Percentiles rank a stretch among this genome's conserved stretches.
Evolutionary conservation across 2,329 filamentous ascomycete genomes (phyloP).

Genomic region (Aspergillus caelatus): DNA sequence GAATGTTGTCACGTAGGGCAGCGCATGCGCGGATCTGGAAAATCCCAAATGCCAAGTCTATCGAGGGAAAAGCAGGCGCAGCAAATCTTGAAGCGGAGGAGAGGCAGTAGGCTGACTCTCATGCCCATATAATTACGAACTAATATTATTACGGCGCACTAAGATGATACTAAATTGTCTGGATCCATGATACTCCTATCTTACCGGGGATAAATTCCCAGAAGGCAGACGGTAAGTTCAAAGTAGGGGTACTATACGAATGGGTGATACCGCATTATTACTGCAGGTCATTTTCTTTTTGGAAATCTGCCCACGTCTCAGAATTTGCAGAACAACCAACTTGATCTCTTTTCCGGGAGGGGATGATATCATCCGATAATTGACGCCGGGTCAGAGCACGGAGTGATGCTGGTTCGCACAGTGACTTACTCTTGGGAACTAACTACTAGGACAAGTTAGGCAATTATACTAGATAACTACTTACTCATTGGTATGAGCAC

Average conservation of each 20-base stretch:
- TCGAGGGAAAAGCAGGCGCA: slow-evolving; percentile 15
- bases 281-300: slow-evolving; percentile 9
- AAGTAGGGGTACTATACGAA: neutral
- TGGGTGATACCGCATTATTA: slow-evolving; percentile 15
- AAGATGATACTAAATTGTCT: neutral
- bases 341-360: neutral
- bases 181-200: slow-evolving; percentile 3
- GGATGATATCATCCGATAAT: slow-evolving; percentile 2
- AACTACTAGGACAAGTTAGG: neutral
- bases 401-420: neutral
- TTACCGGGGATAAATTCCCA: slow-evolving; percentile 1
- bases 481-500: neutral
- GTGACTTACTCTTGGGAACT: neutral
- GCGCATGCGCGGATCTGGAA: slow-evolving; percentile 23
- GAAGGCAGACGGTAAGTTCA: neutral
- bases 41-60: slow-evolving; percentile 21
- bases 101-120: neutral
- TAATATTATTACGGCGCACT: slow-evolving; percentile 1
- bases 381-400: neutral
- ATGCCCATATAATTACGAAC: slow-evolving; percentile 2
- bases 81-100: slow-evolving; percentile 3
- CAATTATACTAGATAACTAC: neutral
- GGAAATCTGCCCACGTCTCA: slow-evolving; percentile 5
- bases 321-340: slow-evolving; percentile 11
- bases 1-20: slow-evolving; percentile 29